Base-by-base conservation (phyloP, 2,329 filamentous ascomycete species). In the Colletotrichum musae region DNA sequence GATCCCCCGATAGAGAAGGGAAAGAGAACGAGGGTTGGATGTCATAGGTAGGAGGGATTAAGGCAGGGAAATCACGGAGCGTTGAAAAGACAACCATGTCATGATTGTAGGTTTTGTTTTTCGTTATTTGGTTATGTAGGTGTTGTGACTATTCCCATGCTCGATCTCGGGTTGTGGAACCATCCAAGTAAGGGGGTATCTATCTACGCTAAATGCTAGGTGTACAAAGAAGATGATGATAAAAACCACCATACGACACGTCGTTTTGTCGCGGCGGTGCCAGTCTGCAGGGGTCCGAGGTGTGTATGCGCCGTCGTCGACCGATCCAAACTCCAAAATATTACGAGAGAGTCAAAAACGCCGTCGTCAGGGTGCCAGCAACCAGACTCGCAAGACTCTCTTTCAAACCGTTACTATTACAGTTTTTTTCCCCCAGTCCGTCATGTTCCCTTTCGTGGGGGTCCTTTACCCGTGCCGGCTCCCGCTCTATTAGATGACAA, bases 361-460 rank as follows among this genome's bases (percentile, higher is more conserved):
- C 59, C 39, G 18, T 62, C 59, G 32, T 36, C 32, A 36, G 36
- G 50, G 59, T 54, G 59, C 59, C 59, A 54, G 59, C 59, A 62
- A 39, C 59, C 28, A 54, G 41, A 54, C 50, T 47, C 18, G 59
- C 13, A 15, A 6, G 39, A 62, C 47, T 24, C 50, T 62, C 48
- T 53, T 10, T 24, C 56, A 28, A 60, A 45, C 51, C 39, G 12
- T 58, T 43, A 39, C 47, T 43, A 21, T 6, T 21, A 50, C 36
- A 45, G 32, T 36, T 36, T 36, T 36, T 36, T 10, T 10, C 7
- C 2, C 10, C 9, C 32, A 2, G 2, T 36, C 32, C 32, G 7
- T 36, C 32, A 24, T 10, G 32, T 36, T 36, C 7, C 7, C 10
- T 36, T 7, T 10, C 32, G 32, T 36, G 10, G 7, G 7, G 2